Base-by-base conservation (phyloP, 192 early-diverging fungal genomes). In the Linnemannia elongata region DNA sequence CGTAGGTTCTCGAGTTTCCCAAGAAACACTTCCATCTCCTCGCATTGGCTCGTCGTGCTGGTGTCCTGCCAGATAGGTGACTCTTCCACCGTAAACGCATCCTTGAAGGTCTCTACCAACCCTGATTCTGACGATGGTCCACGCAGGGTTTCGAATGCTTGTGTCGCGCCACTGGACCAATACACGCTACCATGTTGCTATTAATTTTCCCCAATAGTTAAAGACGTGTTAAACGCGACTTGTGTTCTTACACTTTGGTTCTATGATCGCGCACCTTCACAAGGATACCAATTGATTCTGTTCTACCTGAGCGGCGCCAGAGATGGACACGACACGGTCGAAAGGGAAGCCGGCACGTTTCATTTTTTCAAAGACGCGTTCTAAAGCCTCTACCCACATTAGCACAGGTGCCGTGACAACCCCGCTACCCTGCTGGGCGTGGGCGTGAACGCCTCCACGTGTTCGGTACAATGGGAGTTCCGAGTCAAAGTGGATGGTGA, bases 31-130 rank as follows among this genome's bases (percentile, higher is more conserved):
- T 97, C 95, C 38, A 97, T 85, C 10, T 83, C 78, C 6, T 76
- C 79, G 76, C 96, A 97, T 78, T 96, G 91, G 49, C 80, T 63
- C 1, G 75, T 70, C 0, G 96, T 96, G 77, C 95, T 95, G 7
- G 94, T 92, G 75, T 97, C 96, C 82, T 95, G 94, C 96, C 96
- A 97, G 74, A 95, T 96, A 9, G 96, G 96, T 9, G 95, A 96
- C 36, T 92, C 79, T 12, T 52, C 20, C 69, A 95, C 86, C 0
- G 96, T 89, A 54, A 93, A 93, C 0, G 83, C 90, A 57, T 91
- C 47, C 52, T 80, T 77, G 33, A 97, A 85, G 1, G 80, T 49
- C 1, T 76, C 78, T 12, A 17, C 36, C 44, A 85, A 57, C 8
- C 57, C 35, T 3, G 22, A 24, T 24, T 15, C 8, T 20, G 39